Evolutionary conservation across 129 eudicot species (phyloP).

Genomic region (Artemisia tridentata): DNA sequence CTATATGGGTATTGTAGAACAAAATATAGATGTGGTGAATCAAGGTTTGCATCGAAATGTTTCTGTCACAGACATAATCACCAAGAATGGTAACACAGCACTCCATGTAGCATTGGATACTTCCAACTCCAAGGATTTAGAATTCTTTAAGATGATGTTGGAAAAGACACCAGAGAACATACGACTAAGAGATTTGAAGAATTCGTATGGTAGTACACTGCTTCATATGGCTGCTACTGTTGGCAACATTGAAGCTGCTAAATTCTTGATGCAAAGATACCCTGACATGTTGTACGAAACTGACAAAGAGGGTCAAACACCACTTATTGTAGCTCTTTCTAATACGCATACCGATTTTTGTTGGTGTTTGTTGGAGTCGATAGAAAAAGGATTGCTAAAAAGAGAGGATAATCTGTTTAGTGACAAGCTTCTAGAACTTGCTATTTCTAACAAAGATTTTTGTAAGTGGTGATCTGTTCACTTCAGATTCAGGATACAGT

Average conservation of each 20-base stretch:
- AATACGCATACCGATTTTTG: neutral
- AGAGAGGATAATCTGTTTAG: no score
- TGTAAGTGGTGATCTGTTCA: neutral
- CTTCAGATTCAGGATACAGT: neutral
- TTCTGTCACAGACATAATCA: conserved; percentile 4
- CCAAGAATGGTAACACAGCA: conserved; percentile 12
- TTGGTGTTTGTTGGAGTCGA: no score
- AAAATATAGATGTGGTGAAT: neutral
- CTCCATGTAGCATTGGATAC: conserved; percentile 12
- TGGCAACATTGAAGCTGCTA: conserved; percentile 18
- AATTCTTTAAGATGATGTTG: conserved; percentile 5
- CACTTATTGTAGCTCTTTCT: conserved; percentile 11
- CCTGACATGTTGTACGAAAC: neutral
- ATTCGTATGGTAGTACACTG: conserved; percentile 14
- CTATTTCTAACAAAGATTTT: no score
- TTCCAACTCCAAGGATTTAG: neutral
- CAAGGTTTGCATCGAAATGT: neutral
- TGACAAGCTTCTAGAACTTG: neutral
- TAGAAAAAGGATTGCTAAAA: no score
- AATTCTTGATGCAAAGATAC: conserved; percentile 5
- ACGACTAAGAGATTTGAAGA: neutral
- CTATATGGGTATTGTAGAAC: no score
- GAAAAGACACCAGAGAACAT: neutral
- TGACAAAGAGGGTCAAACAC: conserved; percentile 5
- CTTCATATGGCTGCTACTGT: conserved; percentile 25